Base-by-base conservation (phyloP, 768 basidiomycete species). In the Lactifluus pinguis region DNA sequence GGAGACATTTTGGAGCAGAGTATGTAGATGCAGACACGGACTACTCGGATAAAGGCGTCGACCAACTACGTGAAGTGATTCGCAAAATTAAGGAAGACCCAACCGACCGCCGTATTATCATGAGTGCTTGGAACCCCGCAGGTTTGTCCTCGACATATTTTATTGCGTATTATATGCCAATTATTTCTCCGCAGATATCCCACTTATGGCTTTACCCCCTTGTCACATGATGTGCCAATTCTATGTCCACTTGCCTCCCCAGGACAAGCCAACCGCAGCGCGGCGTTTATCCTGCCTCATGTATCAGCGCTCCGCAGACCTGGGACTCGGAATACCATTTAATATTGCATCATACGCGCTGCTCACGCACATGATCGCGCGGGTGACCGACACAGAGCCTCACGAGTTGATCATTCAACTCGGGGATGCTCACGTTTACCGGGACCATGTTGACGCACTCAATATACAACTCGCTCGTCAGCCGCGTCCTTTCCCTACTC, bases 221-320 rank as follows among this genome's bases (percentile, higher is more conserved):
- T 99, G 97, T 73, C 97, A 98, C 74, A 88, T 98, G 84, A 87
- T 98, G 74, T 98, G 94, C 75, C 97, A 99, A 71, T 99, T 99
- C 80, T 98, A 92, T 76, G 95, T 99, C 39, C 88, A 92, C 69
- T 85, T 95, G 39, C 89, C 95, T 0, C 74, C 83, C 4, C 65
- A 78, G 0, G 67, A 73, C 14, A 68, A 77, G 17, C 78, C 83
- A 1, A 44, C 66, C 25, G 67, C 72, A 17, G 85, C 83, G 65
- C 87, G 86, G 9, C 82, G 81, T 59, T 85, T 98, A 17, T 95
- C 92, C 9, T 98, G 95, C 72, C 80, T 95, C 49, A 94, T 98
- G 93, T 98, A 87, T 76, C 95, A 98, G 70, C 90, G 97, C 50
- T 98, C 95, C 13, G 95, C 95, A 17, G 95, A 99, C 71, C 82